Evolutionary conservation across 768 basidiomycete genomes (phyloP).

Genomic region (Suillus paluster): DNA sequence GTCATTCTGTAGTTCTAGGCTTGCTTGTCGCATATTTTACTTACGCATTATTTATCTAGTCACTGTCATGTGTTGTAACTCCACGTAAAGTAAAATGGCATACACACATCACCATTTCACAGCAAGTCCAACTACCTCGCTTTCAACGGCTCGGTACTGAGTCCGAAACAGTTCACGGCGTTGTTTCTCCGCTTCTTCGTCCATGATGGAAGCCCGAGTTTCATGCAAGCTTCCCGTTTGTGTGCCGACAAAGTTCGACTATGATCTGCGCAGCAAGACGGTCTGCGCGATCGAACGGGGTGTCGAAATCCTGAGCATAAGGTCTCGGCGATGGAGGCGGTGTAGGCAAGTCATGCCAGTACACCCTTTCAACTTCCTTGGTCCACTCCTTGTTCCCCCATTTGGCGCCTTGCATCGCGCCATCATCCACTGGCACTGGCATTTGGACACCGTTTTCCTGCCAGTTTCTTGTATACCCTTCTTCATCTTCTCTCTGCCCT

Average conservation of each 20-base stretch:
- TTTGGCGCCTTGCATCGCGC: conserved; percentile 50
- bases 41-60: conserved; percentile 9
- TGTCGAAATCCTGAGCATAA: conserved; percentile 12
- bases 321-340: conserved; percentile 48
- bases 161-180: conserved; percentile 68
- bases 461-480: conserved; percentile 72
- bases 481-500: conserved; percentile 47
- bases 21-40: conserved; percentile 14
- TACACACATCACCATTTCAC: conserved; percentile 65
- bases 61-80: background rate
- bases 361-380: conserved; percentile 76
- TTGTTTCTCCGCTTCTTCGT: conserved; percentile 47
- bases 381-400: conserved; percentile 91
- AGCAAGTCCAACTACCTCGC: conserved; percentile 76
- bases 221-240: conserved; percentile 34
- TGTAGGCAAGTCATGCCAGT: conserved; percentile 66
- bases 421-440: conserved; percentile 26
- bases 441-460: conserved; percentile 52
- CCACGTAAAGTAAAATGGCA: conserved; percentile 15
- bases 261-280: conserved; percentile 42
- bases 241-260: conserved; percentile 44
- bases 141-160: conserved; percentile 83
- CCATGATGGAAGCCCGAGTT: conserved; percentile 43
- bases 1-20: conserved; percentile 22
- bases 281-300: conserved; percentile 34